Evolutionary conservation across 768 basidiomycete species (phyloP).

Genomic region (Mycena amicta): DNA sequence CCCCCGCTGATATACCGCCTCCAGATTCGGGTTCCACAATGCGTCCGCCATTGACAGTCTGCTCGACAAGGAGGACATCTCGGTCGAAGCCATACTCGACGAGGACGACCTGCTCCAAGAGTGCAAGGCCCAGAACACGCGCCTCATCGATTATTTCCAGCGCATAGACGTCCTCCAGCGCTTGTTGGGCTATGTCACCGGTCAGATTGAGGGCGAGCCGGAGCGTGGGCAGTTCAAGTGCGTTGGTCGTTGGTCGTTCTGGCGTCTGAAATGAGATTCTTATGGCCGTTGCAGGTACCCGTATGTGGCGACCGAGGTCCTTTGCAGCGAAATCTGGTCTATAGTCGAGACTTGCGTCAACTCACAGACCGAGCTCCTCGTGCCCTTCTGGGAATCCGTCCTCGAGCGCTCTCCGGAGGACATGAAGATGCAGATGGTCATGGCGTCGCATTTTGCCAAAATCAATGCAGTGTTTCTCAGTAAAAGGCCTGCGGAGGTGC

Average conservation of each 20-base stretch:
- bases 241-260: slow-evolving; percentile 40
- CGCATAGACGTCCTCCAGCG: slow-evolving; percentile 79
- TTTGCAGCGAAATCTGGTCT: slow-evolving; percentile 95
- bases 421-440: slow-evolving; percentile 83
- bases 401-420: slow-evolving; percentile 80
- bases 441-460: slow-evolving; percentile 93
- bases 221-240: slow-evolving; percentile 83
- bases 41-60: slow-evolving; percentile 87
- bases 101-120: slow-evolving; percentile 94
- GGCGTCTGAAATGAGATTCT: background rate
- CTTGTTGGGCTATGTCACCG: slow-evolving; percentile 83
- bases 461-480: slow-evolving; percentile 87
- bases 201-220: slow-evolving; percentile 74
- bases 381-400: slow-evolving; percentile 91
- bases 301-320: slow-evolving; percentile 89
- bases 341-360: slow-evolving; percentile 88
- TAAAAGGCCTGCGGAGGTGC: slow-evolving; percentile 88
- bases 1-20: slow-evolving; percentile 30
- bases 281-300: slow-evolving; percentile 67
- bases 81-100: slow-evolving; percentile 88
- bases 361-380: slow-evolving; percentile 69
- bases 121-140: slow-evolving; percentile 91
- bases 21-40: slow-evolving; percentile 90
- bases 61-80: slow-evolving; percentile 86
- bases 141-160: slow-evolving; percentile 86